Evolutionary conservation across 768 basidiomycete species (phyloP).

Genomic region (Sarcodon sp.): DNA sequence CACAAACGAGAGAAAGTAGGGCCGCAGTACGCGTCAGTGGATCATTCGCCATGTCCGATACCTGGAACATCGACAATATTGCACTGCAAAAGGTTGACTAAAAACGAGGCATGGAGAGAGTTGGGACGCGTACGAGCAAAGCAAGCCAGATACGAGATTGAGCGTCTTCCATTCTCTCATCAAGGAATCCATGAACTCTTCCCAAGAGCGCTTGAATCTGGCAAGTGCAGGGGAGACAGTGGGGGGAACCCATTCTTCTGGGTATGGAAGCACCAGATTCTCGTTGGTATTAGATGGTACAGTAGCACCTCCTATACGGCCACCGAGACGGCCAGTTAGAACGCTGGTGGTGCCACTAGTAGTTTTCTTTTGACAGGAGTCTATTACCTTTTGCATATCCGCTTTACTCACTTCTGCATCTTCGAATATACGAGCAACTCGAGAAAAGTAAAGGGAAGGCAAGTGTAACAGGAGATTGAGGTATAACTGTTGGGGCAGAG

Average conservation of each 20-base stretch:
- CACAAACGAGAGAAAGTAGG: slow-evolving; percentile 50
- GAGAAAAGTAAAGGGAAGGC: slow-evolving; percentile 71
- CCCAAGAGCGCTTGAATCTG: slow-evolving; percentile 58
- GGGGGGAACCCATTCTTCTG: slow-evolving; percentile 25
- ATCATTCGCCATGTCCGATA: slow-evolving; percentile 33
- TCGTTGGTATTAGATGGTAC: slow-evolving; percentile 1
- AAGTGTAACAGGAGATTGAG: slow-evolving; percentile 44
- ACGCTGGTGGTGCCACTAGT: not conserved
- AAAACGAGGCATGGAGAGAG: not conserved
- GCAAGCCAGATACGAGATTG: slow-evolving; percentile 60
- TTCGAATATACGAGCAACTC: slow-evolving; percentile 64
- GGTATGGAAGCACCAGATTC: slow-evolving; percentile 14
- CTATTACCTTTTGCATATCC: slow-evolving; percentile 39
- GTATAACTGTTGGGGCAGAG: slow-evolving; percentile 29
- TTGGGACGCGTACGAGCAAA: slow-evolving; percentile 27
- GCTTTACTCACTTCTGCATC: slow-evolving; percentile 69
- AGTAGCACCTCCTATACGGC: not conserved
- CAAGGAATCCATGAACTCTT: slow-evolving; percentile 57
- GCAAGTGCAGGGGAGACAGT: slow-evolving; percentile 50
- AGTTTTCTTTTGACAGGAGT: slow-evolving; percentile 9
- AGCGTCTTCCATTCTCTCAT: slow-evolving; percentile 65
- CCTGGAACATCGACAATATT: slow-evolving; percentile 60
- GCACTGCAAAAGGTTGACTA: slow-evolving; percentile 22
- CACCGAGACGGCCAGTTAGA: not conserved
- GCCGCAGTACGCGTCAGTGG: slow-evolving; percentile 51